phyloP scores from a whole-genome alignment of 2,329 filamentous ascomycete genomes.

The Keithomyces neogunnii region DNA sequence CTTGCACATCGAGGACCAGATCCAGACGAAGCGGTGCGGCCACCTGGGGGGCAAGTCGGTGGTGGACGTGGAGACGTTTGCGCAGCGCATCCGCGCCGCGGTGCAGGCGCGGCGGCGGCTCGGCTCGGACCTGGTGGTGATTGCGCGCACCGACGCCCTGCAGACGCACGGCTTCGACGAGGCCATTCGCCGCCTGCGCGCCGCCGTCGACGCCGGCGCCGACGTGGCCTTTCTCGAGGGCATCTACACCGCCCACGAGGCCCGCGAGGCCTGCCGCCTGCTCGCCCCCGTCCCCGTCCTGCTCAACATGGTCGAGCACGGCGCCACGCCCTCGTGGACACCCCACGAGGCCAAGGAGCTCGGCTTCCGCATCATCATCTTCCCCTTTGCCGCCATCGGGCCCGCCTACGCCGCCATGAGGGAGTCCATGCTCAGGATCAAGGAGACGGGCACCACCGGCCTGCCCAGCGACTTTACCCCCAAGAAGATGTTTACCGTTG shows the following conservation, averaged over 20 bases:
- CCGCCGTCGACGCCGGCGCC: constrained; percentile 45
- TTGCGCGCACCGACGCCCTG: constrained; percentile 55
- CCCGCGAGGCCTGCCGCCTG: constrained; percentile 33
- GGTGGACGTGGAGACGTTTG: constrained; percentile 40
- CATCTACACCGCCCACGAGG: constrained; percentile 41
- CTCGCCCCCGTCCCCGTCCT: constrained; percentile 42
- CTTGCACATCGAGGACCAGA: constrained; percentile 56
- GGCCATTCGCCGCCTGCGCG: constrained; percentile 39
- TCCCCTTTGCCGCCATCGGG: constrained; percentile 40
- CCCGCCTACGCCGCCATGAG: constrained; percentile 36
- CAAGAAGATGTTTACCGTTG: constrained; percentile 39
- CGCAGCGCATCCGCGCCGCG: constrained; percentile 50
- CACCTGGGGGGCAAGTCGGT: constrained; percentile 55
- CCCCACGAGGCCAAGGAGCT: constrained; percentile 43
- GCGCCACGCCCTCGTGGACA: constrained; percentile 44
- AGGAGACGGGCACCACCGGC: constrained; percentile 24
- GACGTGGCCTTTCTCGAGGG: constrained; percentile 55
- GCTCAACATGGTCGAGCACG: constrained; percentile 50
- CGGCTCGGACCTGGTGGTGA: constrained; percentile 51
- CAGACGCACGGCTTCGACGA: constrained; percentile 49
- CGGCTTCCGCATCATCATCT: constrained; percentile 52
- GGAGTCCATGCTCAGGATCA: constrained; percentile 27
- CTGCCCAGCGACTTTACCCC: constrained; percentile 34
- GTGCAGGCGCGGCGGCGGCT: constrained; percentile 36
- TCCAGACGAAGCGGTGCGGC: constrained; percentile 56